phyloP scores from a whole-genome alignment of 805 yeast genomes.

The Monosporozyma siamensis region DNA sequence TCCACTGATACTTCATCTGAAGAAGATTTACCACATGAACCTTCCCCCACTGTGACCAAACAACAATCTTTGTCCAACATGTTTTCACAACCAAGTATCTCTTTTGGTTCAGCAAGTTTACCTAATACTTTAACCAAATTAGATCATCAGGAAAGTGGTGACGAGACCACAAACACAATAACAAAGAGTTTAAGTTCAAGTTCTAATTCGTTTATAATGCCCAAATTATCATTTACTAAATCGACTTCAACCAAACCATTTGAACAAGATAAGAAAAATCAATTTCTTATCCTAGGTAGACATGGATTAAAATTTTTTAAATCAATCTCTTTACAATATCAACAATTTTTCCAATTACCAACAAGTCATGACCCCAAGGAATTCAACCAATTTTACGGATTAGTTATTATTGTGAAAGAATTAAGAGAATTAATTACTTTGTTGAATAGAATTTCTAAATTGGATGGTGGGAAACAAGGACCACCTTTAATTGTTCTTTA shows the following conservation, averaged over 20 bases:
- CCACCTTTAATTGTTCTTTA: conserved; percentile 23
- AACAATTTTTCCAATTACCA: conserved; percentile 18
- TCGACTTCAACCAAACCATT: background rate
- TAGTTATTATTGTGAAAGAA: conserved; percentile 21
- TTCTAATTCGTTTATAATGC: conserved; percentile 28
- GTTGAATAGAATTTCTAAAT: conserved; percentile 18
- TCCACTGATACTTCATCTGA: background rate
- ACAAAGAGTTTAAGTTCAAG: conserved; percentile 22
- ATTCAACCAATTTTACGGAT: conserved; percentile 13
- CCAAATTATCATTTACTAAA: conserved; percentile 17
- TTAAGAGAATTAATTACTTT: conserved; percentile 17
- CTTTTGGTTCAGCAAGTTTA: background rate
- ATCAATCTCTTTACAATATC: conserved; percentile 18
- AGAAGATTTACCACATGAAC: background rate
- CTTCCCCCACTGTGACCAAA: background rate
- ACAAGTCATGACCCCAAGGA: conserved; percentile 13
- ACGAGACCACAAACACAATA: conserved; percentile 11
- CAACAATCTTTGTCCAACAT: background rate
- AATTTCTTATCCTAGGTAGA: conserved; percentile 22
- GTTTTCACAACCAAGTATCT: background rate
- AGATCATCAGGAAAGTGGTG: conserved; percentile 6
- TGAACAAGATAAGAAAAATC: conserved; percentile 7
- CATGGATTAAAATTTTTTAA: conserved; percentile 18
- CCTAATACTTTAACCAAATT: conserved; percentile 4
- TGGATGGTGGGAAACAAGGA: too few relatives aligned